Percentiles rank a stretch among this genome's conserved stretches.
Evolutionary conservation across 345 rosid genomes (phyloP).

Genomic region (Syzygium jambos): DNA sequence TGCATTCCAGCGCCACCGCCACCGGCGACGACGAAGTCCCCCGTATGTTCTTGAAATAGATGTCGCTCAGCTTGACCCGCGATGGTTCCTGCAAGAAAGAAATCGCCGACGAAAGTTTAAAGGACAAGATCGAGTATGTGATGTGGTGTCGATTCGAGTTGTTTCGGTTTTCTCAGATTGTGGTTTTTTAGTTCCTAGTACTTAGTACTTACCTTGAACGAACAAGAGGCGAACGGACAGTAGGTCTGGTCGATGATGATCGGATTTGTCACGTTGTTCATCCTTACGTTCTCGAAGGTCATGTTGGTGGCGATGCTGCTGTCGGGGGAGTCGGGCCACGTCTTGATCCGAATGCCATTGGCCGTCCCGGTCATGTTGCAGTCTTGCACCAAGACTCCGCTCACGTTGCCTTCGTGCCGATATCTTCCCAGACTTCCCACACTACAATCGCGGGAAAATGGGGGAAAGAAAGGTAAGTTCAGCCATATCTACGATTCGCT

Average conservation of each 20-base stretch:
- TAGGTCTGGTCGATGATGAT: constrained; percentile 53
- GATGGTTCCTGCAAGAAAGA: constrained; percentile 13
- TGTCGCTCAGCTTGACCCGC: constrained; percentile 17
- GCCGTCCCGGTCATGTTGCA: constrained; percentile 32
- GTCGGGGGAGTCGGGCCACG: constrained; percentile 51
- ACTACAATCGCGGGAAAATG: neutral
- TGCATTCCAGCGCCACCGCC: constrained; percentile 22
- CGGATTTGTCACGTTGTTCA: constrained; percentile 45
- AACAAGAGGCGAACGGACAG: constrained; percentile 41
- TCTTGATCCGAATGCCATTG: constrained; percentile 57
- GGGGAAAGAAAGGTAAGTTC: neutral
- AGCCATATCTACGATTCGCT: neutral
- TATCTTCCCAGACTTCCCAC: constrained; percentile 58
- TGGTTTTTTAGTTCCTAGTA: neutral
- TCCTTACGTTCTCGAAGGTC: constrained; percentile 41
- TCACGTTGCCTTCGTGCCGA: constrained; percentile 38
- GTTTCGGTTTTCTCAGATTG: neutral
- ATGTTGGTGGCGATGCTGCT: constrained; percentile 48
- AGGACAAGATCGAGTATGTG: neutral
- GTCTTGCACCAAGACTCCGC: constrained; percentile 37
- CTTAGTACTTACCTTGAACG: constrained; percentile 15
- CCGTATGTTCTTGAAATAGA: constrained; percentile 23
- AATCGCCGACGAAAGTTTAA: rapidly evolving
- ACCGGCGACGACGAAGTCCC: constrained; percentile 24
- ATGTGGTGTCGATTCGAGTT: neutral